Percentiles rank a stretch among this genome's conserved stretches.
phyloP scores from a whole-genome alignment of 2,329 filamentous ascomycete genomes.

The Sporothrix protearum region DNA sequence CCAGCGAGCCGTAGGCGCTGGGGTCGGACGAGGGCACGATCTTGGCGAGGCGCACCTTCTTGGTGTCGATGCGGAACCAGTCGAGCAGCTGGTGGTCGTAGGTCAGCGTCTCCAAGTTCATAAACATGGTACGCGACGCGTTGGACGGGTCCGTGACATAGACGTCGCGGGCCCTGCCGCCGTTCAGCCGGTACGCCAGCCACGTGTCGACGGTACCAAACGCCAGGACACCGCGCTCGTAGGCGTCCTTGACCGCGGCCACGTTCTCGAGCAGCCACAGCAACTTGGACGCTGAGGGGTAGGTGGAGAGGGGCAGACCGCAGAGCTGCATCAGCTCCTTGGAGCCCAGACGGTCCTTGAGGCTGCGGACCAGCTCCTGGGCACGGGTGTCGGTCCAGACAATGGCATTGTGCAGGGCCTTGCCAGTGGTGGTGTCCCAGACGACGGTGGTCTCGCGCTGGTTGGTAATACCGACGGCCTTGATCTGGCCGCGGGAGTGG shows the following conservation, averaged over 20 bases:
- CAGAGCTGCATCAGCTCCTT: constrained; percentile 67
- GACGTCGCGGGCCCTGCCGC: constrained; percentile 59
- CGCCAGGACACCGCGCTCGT: constrained; percentile 71
- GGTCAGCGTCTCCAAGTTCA: constrained; percentile 75
- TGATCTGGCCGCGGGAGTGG: constrained; percentile 64
- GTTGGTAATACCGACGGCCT: constrained; percentile 80
- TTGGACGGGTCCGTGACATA: constrained; percentile 85
- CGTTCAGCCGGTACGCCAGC: constrained; percentile 81
- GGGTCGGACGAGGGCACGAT: constrained; percentile 78
- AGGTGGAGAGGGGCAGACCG: constrained; percentile 81
- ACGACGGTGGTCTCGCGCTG: constrained; percentile 85
- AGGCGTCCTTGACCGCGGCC: constrained; percentile 65
- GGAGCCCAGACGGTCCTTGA: constrained; percentile 65
- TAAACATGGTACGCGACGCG: constrained; percentile 89
- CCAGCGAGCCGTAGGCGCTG: constrained; percentile 67
- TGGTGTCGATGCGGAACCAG: constrained; percentile 69
- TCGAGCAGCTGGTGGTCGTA: constrained; percentile 74
- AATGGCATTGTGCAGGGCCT: constrained; percentile 79
- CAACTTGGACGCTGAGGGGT: constrained; percentile 83
- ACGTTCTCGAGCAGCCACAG: constrained; percentile 76
- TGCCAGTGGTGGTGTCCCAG: constrained; percentile 77
- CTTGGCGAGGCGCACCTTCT: constrained; percentile 70
- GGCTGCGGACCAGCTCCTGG: constrained; percentile 66
- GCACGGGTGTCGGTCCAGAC: constrained; percentile 89
- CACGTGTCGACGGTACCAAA: constrained; percentile 89